Base-by-base conservation (phyloP, 139 green algal genomes). In the Marvania coccoides region DNA sequence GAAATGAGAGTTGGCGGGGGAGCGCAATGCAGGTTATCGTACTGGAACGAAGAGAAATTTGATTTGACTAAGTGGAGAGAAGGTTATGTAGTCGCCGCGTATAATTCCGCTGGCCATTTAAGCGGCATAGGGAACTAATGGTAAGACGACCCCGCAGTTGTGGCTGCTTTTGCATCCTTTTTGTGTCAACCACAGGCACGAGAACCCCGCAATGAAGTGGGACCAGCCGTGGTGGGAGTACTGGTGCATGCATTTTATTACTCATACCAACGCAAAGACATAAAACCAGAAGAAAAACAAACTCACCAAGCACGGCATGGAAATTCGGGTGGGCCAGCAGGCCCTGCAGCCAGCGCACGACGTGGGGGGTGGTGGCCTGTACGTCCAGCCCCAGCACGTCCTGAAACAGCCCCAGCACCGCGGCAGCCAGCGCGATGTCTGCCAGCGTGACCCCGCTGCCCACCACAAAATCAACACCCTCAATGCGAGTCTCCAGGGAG, bases 271-370 rank as follows among this genome's bases (percentile, higher is more conserved):
- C n/a, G 19, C 3, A 15, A 35, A 9, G 58, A 6, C 54, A 56
- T 12, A 12, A 15, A 37, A 1, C 24, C 51, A 35, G 5, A 14
- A 26, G 8, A 15, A 51, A 26, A 63, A 26, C 55, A 63, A 15
- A 42, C 80, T 62, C 69, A 88, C 82, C 82, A 55, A 88, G 67
- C 46, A 78, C 77, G 6, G 63, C 65, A 6, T 37, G 48, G 29
- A 88, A 70, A 30, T 78, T 55, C 19, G 61, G 58, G 54, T 73
- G 56, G 35, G 35, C 33, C 14, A 37, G 48, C 39, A 60, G 51
- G 13, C 15, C 34, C 30, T 45, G 36, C 40, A 89, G 46, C 83
- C 83, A 89, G 14, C 7, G 4, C 28, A 65, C 24, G 19, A 70
- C 47, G 0, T 51, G 46, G 1, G 54, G 46, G 33, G 53, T 69